phyloP scores from a whole-genome alignment of 371 early-diverging fungal genomes.

The Mucor velutinosus region DNA sequence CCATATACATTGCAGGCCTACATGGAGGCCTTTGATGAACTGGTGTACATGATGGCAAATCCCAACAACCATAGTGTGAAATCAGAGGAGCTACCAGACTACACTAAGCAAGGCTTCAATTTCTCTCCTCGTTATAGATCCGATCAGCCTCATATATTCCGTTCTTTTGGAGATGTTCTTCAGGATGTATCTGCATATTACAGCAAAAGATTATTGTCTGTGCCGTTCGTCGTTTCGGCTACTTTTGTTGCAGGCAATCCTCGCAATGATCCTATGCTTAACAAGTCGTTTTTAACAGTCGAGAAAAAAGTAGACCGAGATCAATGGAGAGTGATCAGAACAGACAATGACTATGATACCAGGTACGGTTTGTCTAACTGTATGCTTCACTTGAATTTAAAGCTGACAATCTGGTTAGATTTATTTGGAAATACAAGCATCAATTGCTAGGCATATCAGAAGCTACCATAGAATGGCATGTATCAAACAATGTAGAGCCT shows the following conservation, averaged over 20 bases:
- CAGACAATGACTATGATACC: slow-evolving; percentile 53
- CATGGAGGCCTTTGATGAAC: slow-evolving; percentile 50
- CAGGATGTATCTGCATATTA: slow-evolving; percentile 34
- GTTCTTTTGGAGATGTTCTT: slow-evolving; percentile 52
- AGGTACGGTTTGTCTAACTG: slow-evolving; percentile 12
- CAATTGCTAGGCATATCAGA: slow-evolving; percentile 38
- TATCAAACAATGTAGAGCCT: slow-evolving; percentile 21
- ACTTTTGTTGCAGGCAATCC: slow-evolving; percentile 66
- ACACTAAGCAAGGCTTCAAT: slow-evolving; percentile 37
- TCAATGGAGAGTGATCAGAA: slow-evolving; percentile 41
- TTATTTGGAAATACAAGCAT: slow-evolving; percentile 35
- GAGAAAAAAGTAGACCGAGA: slow-evolving; percentile 36
- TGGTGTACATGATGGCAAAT: slow-evolving; percentile 49
- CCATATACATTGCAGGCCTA: slow-evolving; percentile 64
- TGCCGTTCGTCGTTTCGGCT: slow-evolving; percentile 23
- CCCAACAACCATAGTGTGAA: slow-evolving; percentile 20
- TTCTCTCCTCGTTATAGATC: slow-evolving; percentile 45
- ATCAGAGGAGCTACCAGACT: slow-evolving; percentile 34
- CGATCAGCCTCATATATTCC: slow-evolving; percentile 50
- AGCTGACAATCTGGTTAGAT: slow-evolving; percentile 13
- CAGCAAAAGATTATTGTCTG: not conserved
- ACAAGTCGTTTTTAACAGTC: slow-evolving; percentile 55
- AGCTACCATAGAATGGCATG: slow-evolving; percentile 44
- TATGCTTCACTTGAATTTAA: not conserved
- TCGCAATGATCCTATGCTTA: slow-evolving; percentile 51